These are phyloP conservation scores for Striga asiatica DNA, from an alignment of 257 asterid genomes.

Conservation along the genomic window DNA sequence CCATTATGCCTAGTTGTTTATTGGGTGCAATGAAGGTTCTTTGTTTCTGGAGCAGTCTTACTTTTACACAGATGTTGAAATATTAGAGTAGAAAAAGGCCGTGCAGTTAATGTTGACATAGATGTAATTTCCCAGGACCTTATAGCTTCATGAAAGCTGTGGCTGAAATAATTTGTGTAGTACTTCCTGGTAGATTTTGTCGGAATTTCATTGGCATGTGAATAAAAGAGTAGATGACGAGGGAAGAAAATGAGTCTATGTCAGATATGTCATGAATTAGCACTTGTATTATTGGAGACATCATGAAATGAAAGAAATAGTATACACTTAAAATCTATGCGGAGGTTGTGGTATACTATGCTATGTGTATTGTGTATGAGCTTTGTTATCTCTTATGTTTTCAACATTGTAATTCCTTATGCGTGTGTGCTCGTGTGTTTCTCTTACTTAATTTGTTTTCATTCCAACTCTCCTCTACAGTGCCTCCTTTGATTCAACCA, in stretches of 20 bases:
- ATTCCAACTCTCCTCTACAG: constrained; percentile 26
- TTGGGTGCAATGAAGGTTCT: too few relatives aligned
- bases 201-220: too few relatives aligned
- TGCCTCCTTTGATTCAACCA: constrained; percentile 95
- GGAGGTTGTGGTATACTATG: neutral
- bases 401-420: neutral
- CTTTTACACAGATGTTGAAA: too few relatives aligned
- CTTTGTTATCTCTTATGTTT: neutral
- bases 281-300: neutral
- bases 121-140: too few relatives aligned
- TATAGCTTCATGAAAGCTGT: too few relatives aligned
- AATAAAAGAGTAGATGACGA: neutral
- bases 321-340: too few relatives aligned
- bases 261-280: neutral
- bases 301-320: neutral
- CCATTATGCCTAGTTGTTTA: too few relatives aligned
- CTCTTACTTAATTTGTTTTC: neutral
- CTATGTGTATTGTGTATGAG: neutral
- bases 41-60: too few relatives aligned
- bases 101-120: too few relatives aligned
- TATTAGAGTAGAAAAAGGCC: too few relatives aligned
- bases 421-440: neutral
- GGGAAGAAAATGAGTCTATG: neutral
- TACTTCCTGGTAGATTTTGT: too few relatives aligned
- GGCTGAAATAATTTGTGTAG: too few relatives aligned